Evolutionary conservation across 2,329 filamentous ascomycete genomes (phyloP), one percentile per base, ranked within the genome.

Genomic region (Cercospora brassicicola): DNA sequence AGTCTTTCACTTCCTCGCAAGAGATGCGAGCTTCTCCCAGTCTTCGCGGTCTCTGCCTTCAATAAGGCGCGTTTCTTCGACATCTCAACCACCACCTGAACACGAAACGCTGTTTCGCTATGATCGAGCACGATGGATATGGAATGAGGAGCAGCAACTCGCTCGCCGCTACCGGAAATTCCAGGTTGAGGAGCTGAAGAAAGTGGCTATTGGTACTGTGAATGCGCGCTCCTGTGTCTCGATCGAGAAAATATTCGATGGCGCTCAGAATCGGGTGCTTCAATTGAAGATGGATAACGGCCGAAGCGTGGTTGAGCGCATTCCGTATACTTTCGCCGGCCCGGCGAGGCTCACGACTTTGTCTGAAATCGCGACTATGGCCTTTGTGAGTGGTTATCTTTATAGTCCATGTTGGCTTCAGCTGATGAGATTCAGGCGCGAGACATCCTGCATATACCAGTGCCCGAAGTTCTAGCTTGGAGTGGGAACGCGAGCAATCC

Each of bases 101-200:
- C 20, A 48, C 45, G 45, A 48, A 5, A 48, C 45, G 4, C 45
- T 48, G 2, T 48, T 48, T 48, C 20, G 9, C 26, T 79, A 78
- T 67, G 78, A 75, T n/a, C 75, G 76, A 66, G 77, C 77, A 11
- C 68, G 77, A 57, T 79, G 77, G 76, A 64, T 79, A 30, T 78
- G 77, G 78, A 71, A 81, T 60, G 79, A 82, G 70, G 72, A 78
- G 30, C 64, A 70, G 23, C 74, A 78, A 63, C 73, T 79, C 31
- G 15, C 39, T 8, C 75, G 78, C 18, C 75, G 80, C 59, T 79
- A 77, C 56, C 67, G 66, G 28, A 51, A 53, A 7, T 82, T 82
- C 65, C 76, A 82, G 68, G 74, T 82, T 3, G 18, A 71, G 48
- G 75, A 74, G 53, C 74, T 82, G 3, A 68, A 79, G 68, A 68